These are phyloP conservation scores for Coemansia sp. DNA, from an alignment of 192 early-diverging fungal genomes.

Conservation along the genomic window DNA sequence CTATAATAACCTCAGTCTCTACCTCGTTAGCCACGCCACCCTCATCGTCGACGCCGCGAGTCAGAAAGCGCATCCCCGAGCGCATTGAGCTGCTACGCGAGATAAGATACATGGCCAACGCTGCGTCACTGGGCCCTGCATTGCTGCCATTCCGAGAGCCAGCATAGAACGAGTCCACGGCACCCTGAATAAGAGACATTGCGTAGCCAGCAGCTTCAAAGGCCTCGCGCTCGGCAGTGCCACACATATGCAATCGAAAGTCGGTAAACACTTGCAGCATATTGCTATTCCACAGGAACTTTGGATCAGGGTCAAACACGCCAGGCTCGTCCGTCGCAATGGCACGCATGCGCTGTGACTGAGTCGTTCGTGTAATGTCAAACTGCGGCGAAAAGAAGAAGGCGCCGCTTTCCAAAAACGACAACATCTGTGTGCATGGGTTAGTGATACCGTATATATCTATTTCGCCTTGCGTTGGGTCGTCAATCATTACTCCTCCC, in stretches of 20 bases:
- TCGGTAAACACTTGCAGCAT: constrained; percentile 79
- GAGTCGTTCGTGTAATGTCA: constrained; percentile 84
- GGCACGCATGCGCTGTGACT: constrained; percentile 62
- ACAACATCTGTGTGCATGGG: constrained; percentile 75
- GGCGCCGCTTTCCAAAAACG: constrained; percentile 80
- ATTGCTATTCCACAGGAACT: constrained; percentile 93
- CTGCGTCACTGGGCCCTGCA: background rate
- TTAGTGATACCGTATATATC: constrained; percentile 58
- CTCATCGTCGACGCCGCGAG: constrained; percentile 95
- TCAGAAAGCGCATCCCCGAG: constrained; percentile 90
- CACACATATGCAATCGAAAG: constrained; percentile 76
- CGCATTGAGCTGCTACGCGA: constrained; percentile 54
- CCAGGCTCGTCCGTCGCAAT: constrained; percentile 43
- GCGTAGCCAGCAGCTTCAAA: constrained; percentile 79
- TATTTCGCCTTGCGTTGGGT: constrained; percentile 44
- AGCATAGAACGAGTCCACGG: constrained; percentile 32
- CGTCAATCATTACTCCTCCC: constrained; percentile 43
- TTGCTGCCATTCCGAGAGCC: background rate
- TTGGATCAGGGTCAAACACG: constrained; percentile 58
- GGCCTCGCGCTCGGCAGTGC: constrained; percentile 60
- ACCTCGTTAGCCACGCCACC: constrained; percentile 99
- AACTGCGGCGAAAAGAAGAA: constrained; percentile 93
- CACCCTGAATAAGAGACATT: constrained; percentile 58
- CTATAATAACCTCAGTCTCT: constrained; percentile 89
- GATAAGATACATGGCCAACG: constrained; percentile 36